These are phyloP conservation scores for Nannizziopsis barbatae DNA, from an alignment of 2,329 filamentous ascomycete species.

Conservation along the genomic window DNA sequence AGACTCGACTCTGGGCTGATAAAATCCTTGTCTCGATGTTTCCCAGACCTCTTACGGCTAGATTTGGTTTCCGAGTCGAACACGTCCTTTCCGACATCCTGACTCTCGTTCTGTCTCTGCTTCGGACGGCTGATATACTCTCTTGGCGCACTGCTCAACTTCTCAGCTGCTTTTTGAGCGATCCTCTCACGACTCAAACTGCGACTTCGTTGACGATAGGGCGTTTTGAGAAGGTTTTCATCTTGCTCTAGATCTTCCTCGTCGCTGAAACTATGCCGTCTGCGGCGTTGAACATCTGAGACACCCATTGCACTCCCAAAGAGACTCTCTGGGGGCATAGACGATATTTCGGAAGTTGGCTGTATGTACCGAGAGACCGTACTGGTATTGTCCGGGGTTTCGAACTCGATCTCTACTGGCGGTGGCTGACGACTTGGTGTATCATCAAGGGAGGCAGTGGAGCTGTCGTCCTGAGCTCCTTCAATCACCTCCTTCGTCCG, in stretches of 20 bases:
- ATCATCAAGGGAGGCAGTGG: slow-evolving; percentile 68
- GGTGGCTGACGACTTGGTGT: slow-evolving; percentile 57
- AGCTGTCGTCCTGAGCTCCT: slow-evolving; percentile 47
- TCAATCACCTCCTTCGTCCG: slow-evolving; percentile 28
- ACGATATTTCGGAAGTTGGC: slow-evolving; percentile 74
- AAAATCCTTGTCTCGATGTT: slow-evolving; percentile 43
- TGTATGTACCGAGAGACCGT: slow-evolving; percentile 50
- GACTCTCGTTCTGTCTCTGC: slow-evolving; percentile 33
- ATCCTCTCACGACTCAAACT: slow-evolving; percentile 54
- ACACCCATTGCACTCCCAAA: slow-evolving; percentile 45
- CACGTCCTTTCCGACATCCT: slow-evolving; percentile 34
- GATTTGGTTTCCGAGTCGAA: slow-evolving; percentile 33
- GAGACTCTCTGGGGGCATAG: slow-evolving; percentile 62
- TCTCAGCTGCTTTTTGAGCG: slow-evolving; percentile 58
- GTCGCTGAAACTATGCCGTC: slow-evolving; percentile 50
- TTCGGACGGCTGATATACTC: slow-evolving; percentile 34
- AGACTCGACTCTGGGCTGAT: slow-evolving; percentile 51
- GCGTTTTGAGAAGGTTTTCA: slow-evolving; percentile 43
- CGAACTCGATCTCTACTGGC: slow-evolving; percentile 82
- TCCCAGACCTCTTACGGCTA: slow-evolving; percentile 39
- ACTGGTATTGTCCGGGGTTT: slow-evolving; percentile 58
- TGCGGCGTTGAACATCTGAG: slow-evolving; percentile 35
- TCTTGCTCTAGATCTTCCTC: slow-evolving; percentile 30
- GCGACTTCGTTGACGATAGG: slow-evolving; percentile 43
- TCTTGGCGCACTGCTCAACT: slow-evolving; percentile 45